Evolutionary conservation across 345 rosid species (phyloP).

Genomic region (Rhizophora mangle): DNA sequence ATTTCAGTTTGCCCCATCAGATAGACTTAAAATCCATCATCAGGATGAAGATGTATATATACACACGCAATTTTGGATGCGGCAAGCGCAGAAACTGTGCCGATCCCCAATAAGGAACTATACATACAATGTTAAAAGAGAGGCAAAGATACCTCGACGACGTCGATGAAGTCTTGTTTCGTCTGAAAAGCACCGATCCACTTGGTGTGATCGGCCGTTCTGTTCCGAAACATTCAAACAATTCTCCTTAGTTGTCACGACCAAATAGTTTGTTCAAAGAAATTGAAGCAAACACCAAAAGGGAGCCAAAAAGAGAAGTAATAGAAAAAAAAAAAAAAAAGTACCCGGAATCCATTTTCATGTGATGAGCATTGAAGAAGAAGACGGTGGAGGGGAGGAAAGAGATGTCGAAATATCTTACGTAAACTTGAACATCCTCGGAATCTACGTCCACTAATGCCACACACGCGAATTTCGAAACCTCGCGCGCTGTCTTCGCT

Average conservation of each 20-base stretch:
- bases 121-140: not conserved
- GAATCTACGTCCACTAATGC: slow-evolving; percentile 73
- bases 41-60: not conserved
- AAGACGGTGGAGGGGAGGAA: slow-evolving; percentile 70
- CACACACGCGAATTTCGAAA: slow-evolving; percentile 61
- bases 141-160: slow-evolving; percentile 60
- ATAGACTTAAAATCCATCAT: not conserved
- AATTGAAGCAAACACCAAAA: not conserved
- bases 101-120: not conserved
- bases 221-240: slow-evolving; percentile 26
- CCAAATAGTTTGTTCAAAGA: not conserved
- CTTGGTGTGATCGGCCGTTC: slow-evolving; percentile 88
- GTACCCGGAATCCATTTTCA: slow-evolving; percentile 96
- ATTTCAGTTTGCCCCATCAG: not conserved
- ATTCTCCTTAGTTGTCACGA: not conserved
- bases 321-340: not conserved
- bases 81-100: no score
- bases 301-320: not conserved
- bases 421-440: slow-evolving; percentile 71
- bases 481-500: slow-evolving; percentile 64
- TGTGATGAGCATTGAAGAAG: slow-evolving; percentile 94
- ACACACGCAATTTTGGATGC: no score
- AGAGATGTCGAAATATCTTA: slow-evolving; percentile 77
- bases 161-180: slow-evolving; percentile 90
- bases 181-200: slow-evolving; percentile 80